A percentile compares a stretch with the other conserved stretches of the same genome.
These are phyloP conservation scores for Axilococcus clingmanii DNA, from an alignment of 139 green algal genomes.

Conservation along the genomic window DNA sequence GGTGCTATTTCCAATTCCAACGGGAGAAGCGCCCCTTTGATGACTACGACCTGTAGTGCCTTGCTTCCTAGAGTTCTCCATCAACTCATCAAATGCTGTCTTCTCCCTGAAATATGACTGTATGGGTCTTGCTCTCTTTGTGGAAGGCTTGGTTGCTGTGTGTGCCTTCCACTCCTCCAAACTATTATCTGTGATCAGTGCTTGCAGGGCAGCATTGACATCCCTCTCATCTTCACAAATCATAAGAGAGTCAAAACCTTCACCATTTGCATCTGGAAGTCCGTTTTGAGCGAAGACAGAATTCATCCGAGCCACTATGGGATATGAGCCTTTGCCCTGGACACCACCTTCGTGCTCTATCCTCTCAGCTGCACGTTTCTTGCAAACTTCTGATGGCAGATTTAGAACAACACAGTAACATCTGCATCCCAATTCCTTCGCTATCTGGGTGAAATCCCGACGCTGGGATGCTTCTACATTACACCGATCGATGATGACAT, in stretches of 20 bases:
- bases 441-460: slow-evolving; percentile 42
- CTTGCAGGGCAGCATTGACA: slow-evolving; percentile 23
- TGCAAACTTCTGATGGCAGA: slow-evolving; percentile 31
- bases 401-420: slow-evolving; percentile 44
- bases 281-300: too few relatives aligned
- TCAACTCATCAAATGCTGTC: background rate
- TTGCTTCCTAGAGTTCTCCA: background rate
- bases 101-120: background rate
- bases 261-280: slow-evolving; percentile 14
- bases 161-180: background rate
- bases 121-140: background rate
- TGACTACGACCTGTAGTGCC: background rate
- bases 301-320: slow-evolving; percentile 24
- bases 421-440: background rate
- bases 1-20: background rate
- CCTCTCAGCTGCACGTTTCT: slow-evolving; percentile 21
- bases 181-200: slow-evolving; percentile 16
- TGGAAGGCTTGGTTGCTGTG: background rate
- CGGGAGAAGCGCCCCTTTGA: background rate
- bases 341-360: slow-evolving; percentile 47
- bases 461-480: slow-evolving; percentile 53
- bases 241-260: slow-evolving; percentile 47
- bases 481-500: slow-evolving; percentile 58
- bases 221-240: slow-evolving; percentile 23
- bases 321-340: slow-evolving; percentile 23